Conservation (phyloP, 306 rosid species). For the Senna tora region DNA sequence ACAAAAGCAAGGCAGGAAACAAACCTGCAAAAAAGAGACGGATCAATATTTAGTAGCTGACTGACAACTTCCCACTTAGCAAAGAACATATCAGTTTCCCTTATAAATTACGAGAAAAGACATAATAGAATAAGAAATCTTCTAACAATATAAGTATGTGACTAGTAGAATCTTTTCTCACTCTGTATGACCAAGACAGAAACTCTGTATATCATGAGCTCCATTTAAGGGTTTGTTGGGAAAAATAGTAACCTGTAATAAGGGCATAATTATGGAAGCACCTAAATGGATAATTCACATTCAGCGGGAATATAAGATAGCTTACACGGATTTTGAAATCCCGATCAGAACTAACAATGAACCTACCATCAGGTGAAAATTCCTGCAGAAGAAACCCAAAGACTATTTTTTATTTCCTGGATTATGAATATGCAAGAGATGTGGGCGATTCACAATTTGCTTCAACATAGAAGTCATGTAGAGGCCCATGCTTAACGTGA, state of each 20-base stretch:
- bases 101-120: conserved; percentile 21
- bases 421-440: not conserved
- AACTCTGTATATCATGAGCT: conserved; percentile 88
- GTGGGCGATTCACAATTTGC: not conserved
- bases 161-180: conserved; percentile 45
- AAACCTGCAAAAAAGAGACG: conserved; percentile 57
- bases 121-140: not conserved
- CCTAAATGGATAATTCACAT: conserved; percentile 14
- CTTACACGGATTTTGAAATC: conserved; percentile 93
- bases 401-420: not conserved
- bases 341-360: conserved; percentile 82
- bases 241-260: conserved; percentile 67
- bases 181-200: conserved; percentile 96
- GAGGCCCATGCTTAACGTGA: not conserved
- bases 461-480: not conserved
- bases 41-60: conserved; percentile 1
- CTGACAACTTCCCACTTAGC: conserved; percentile 16
- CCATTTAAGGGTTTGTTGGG: conserved; percentile 73
- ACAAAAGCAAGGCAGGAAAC: conserved; percentile 81
- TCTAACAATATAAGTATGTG: not conserved
- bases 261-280: conserved; percentile 16
- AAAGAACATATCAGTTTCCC: conserved; percentile 29
- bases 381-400: conserved; percentile 55
- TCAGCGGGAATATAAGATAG: conserved; percentile 7
- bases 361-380: conserved; percentile 75